phyloP scores from a whole-genome alignment of 495 filamentous ascomycete species.

The Thermochaetoides thermophila region DNA sequence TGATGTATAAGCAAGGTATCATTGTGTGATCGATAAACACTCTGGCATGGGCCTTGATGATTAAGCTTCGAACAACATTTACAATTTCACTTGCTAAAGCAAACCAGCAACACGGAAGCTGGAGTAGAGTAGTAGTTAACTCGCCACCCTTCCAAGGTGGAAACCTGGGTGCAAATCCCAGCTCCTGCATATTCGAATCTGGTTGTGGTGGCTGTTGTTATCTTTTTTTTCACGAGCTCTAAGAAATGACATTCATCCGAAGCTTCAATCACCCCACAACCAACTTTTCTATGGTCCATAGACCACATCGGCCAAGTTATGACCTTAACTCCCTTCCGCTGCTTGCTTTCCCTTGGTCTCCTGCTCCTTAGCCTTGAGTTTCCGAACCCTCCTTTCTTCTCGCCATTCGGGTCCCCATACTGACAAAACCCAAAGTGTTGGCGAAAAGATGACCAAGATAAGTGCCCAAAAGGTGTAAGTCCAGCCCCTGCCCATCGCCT shows the following conservation, averaged over 20 bases:
- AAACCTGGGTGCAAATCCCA: slow-evolving; percentile 16
- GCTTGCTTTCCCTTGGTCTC: slow-evolving; percentile 4
- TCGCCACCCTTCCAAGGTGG: slow-evolving; percentile 17
- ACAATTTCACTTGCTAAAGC: no score
- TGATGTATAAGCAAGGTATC: no score
- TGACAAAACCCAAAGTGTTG: slow-evolving; percentile 23
- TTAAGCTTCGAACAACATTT: no score
- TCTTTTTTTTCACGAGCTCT: not conserved
- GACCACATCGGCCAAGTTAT: no score
- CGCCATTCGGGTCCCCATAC: slow-evolving; percentile 29
- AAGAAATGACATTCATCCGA: not conserved
- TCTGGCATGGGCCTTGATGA: no score
- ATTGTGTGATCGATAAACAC: no score
- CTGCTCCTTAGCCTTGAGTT: slow-evolving; percentile 15
- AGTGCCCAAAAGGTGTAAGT: slow-evolving; percentile 31
- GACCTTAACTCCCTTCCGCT: not conserved
- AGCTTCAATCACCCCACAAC: not conserved
- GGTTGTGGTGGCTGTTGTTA: not conserved
- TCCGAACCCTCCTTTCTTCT: slow-evolving; percentile 20
- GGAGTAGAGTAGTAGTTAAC: slow-evolving; percentile 19
- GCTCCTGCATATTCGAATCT: slow-evolving; percentile 7
- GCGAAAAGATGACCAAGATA: slow-evolving; percentile 21
- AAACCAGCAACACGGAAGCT: no score
- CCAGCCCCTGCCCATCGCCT: slow-evolving; percentile 30
- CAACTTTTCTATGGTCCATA: not conserved